A percentile compares a stretch with the other conserved stretches of the same genome.
Evolutionary conservation across 441 rosid species (phyloP).

Genomic region (Jatropha multifida): DNA sequence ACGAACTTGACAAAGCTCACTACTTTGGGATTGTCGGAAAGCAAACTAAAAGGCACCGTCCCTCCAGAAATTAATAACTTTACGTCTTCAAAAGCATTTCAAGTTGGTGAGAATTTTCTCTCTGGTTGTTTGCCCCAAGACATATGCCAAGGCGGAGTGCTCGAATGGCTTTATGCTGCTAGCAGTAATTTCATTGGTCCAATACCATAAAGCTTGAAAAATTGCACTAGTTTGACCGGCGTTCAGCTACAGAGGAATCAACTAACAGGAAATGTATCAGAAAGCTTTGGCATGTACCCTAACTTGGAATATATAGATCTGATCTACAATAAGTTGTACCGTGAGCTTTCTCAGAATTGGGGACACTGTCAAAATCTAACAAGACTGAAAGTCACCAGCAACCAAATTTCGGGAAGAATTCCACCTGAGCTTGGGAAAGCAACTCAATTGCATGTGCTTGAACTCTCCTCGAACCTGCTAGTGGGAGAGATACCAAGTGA

Average conservation of each 20-base stretch:
- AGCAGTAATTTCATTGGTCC: neutral
- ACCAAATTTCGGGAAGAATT: neutral
- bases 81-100: neutral
- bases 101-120: neutral
- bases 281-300: neutral
- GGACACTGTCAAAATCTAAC: neutral
- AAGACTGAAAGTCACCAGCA: neutral
- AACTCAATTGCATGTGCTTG: neutral
- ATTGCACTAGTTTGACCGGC: neutral
- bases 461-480: neutral
- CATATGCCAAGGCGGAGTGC: neutral
- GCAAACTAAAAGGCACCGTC: neutral
- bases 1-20: neutral
- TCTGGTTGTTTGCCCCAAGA: neutral
- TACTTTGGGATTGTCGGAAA: neutral
- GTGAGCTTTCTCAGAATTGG: neutral
- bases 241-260: neutral
- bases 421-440: neutral
- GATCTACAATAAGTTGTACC: neutral
- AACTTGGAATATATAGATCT: neutral
- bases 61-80: neutral
- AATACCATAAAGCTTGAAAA: neutral
- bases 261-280: neutral
- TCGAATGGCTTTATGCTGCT: neutral
- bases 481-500: neutral